Evolutionary conservation across 2,329 filamentous ascomycete species (phyloP).

Genomic region (Nemania abortiva): DNA sequence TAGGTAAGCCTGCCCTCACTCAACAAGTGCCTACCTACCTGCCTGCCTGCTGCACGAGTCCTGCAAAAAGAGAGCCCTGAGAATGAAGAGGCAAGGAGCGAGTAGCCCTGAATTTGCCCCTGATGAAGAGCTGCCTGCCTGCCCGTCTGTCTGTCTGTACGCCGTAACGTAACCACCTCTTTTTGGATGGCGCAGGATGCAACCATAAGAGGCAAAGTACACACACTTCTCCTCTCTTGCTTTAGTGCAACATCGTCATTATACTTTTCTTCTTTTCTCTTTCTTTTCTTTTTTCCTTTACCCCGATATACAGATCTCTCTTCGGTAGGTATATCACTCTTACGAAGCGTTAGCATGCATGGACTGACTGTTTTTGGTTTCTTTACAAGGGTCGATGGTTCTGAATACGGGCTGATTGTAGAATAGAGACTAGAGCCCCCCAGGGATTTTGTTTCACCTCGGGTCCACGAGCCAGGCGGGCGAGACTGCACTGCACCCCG

Average conservation of each 20-base stretch:
- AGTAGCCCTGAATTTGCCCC: neutral
- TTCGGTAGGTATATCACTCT: neutral
- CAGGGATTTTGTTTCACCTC: constrained; percentile 27
- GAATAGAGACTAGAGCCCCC: constrained; percentile 16
- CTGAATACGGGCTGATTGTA: constrained; percentile 7
- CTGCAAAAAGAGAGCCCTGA: too few relatives aligned
- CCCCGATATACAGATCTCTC: too few relatives aligned
- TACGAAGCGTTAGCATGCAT: neutral
- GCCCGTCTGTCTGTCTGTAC: too few relatives aligned
- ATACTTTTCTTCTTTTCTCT: neutral
- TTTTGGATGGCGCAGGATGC: neutral
- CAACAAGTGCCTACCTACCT: too few relatives aligned
- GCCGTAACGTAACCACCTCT: neutral
- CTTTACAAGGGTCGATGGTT: neutral
- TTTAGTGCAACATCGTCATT: neutral
- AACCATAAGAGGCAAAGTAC: neutral
- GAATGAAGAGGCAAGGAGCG: neutral
- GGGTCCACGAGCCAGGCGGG: neutral
- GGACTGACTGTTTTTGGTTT: neutral
- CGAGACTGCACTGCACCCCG: constrained; percentile 15
- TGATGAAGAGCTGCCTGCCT: neutral
- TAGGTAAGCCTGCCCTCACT: too few relatives aligned
- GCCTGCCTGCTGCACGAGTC: too few relatives aligned
- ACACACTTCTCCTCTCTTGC: neutral
- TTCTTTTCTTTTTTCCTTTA: neutral